Base-by-base conservation (phyloP, 495 filamentous ascomycete species). In the Monascus purpureus region DNA sequence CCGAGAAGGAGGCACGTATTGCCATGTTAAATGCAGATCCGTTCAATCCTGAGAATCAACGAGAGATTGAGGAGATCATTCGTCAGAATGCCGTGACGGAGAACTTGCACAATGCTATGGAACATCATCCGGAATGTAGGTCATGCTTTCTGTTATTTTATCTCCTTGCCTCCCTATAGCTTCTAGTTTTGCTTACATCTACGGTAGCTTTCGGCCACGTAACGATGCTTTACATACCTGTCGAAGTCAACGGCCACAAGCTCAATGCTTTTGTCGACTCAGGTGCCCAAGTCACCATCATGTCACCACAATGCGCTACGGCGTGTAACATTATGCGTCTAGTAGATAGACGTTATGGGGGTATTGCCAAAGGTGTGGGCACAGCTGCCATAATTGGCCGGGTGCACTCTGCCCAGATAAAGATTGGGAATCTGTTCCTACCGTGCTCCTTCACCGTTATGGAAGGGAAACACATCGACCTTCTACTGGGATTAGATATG, bases 401-500 rank as follows among this genome's bases (percentile, higher is more conserved):
- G 16, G 90, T 99, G 0, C 90, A 96, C 48, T 81, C 78, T 12
- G 88, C 92, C 9, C 82, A 82, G 52, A 88, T 96, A 50, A 82
- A 81, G 58, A 93, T 99, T 41, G 92, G 90, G 12, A 70, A 68
- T 22, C 72, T 87, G 46, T 85, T 83, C 47, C 69, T 99, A 31
- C 74, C 87, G 1, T 95, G 86, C 63, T 82, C 80, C 29, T 99
- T 99, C 56, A 96, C 92, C n/a, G 90, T 99, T 41, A 95, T 99
- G 90, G 90, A 99, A 57, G 90, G 90, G 22, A 99, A 96, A 55
- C 75, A 82, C 36, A 90, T 96, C n/a, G 90, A 96, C 45, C 64
- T 99, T 8, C 70, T 99, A 6, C 67, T 99, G 8, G 90, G 90
- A 4, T 61, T 99, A 28, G 90, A 99, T 50, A 99, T 99, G 81